A percentile compares a stretch with the other conserved stretches of the same genome.
These are phyloP conservation scores for Penicillium expansum DNA, from an alignment of 2,329 filamentous ascomycete genomes.

Conservation along the genomic window DNA sequence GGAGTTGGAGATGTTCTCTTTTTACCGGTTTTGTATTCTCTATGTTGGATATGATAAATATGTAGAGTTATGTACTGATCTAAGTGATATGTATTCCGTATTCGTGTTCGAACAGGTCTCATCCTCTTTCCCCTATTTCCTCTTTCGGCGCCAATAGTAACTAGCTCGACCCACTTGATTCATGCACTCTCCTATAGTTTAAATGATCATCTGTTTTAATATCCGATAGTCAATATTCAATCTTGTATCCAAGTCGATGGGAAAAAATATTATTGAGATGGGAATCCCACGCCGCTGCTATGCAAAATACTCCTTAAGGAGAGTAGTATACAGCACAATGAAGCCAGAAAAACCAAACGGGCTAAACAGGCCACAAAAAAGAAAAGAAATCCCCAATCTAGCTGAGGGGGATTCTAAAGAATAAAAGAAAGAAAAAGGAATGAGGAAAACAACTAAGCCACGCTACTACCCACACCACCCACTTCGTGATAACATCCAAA, in stretches of 20 bases:
- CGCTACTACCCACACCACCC: not conserved
- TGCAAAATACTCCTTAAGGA: conserved; percentile 21
- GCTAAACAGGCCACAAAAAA: not conserved
- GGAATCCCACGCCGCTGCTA: conserved; percentile 25
- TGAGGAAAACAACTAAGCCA: not conserved
- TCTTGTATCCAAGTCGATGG: not conserved
- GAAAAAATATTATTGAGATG: not conserved
- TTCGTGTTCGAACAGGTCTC: not conserved
- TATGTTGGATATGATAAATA: no score
- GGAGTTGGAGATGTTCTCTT: no score
- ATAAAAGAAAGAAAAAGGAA: conserved; percentile 9
- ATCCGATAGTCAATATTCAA: not conserved
- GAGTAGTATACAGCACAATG: conserved; percentile 19
- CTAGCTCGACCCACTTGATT: conserved; percentile 18
- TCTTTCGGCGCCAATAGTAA: conserved; percentile 14
- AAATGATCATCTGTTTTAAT: not conserved
- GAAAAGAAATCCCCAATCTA: conserved; percentile 2
- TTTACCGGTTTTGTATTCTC: not conserved
- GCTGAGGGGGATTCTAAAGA: conserved; percentile 4
- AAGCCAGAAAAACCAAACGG: conserved; percentile 1
- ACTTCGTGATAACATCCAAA: conserved; percentile 11
- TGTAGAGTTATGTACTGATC: not conserved
- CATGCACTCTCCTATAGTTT: conserved; percentile 7
- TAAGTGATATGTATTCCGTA: not conserved
- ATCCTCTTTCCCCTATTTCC: not conserved